These are phyloP conservation scores for Oxyria digyna DNA, from an alignment of 148 eudicot species.

Conservation along the genomic window DNA sequence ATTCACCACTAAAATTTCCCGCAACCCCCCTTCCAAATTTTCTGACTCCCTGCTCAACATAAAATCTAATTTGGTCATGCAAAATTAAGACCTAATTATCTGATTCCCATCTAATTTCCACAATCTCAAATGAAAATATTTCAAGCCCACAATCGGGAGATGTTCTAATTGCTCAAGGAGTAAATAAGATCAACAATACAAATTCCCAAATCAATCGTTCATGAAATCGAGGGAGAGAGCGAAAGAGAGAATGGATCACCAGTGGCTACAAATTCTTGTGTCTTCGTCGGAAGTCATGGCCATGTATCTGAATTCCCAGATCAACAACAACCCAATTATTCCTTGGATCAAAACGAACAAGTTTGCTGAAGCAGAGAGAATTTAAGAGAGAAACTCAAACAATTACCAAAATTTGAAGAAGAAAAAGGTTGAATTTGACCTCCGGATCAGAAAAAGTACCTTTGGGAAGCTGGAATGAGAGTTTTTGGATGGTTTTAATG, in stretches of 20 bases:
- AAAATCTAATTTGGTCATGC: neutral
- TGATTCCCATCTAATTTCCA: neutral
- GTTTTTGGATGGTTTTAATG: neutral
- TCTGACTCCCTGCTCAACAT: neutral
- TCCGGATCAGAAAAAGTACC: neutral
- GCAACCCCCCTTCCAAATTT: neutral
- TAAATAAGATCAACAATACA: neutral
- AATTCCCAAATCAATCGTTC: neutral
- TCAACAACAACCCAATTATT: neutral
- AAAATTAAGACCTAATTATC: neutral
- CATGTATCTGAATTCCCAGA: slow-evolving; percentile 20
- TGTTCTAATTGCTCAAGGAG: neutral
- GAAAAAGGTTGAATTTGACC: neutral
- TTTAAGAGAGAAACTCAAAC: neutral
- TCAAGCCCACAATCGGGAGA: neutral
- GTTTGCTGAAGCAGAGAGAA: neutral
- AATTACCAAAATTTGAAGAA: neutral
- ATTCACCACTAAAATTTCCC: neutral
- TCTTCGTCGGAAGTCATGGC: slow-evolving; percentile 40
- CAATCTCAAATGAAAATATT: neutral
- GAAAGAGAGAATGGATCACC: slow-evolving; percentile 25
- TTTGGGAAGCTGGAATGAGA: neutral
- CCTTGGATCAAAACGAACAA: neutral
- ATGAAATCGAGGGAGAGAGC: neutral
- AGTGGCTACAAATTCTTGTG: slow-evolving; percentile 56